Base-by-base conservation (phyloP, 169 alveolate genomes). In the Babesia bovis region DNA sequence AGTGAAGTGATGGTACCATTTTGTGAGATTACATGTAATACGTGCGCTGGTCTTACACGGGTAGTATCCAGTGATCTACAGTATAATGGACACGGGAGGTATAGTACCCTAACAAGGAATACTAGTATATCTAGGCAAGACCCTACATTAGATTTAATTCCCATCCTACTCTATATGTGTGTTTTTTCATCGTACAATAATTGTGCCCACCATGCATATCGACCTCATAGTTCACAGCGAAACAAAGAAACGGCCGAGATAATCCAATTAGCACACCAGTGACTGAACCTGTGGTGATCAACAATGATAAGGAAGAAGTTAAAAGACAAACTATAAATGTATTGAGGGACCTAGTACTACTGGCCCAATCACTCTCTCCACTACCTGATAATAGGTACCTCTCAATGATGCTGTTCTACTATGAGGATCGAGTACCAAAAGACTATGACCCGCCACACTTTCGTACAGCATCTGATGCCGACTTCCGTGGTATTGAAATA, bases 391-490 rank as follows among this genome's bases (percentile, higher is more conserved):
- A 71, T 30, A 74, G 93, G 33, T 90, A 84, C 56, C 49, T 90
- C 67, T 90, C 95, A 12, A 90, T 90, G 94, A 81, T 82, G 40
- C 60, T 90, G 28, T 52, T 90, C 58, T 90, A 90, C 59, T 89
- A 89, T 71, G 94, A 90, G 59, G 91, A 90, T 61, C 76, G 85
- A 12, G 93, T 85, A 17, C 94, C 94, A 2, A 49, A 38, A 36
- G 89, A 85, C 63, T 90, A 90, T 58, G 94, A 90, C 65, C 95
- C 95, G n/a, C 90, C 72, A 44, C 88, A 84, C 67, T 90, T 90
- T 57, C 77, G 90, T 45, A 82, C 81, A 9, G 94, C 91, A 30
- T 81, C 85, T 26, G 52, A 49, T 33, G 72, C 60, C 33, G 94
- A 89, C 50, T 53, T 73, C 36, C 32, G 73, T 28, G 76, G 71